Evolutionary conservation across 257 asterid genomes (phyloP), one percentile per base, ranked within the genome.

Genomic region (Solanum appendiculatum): DNA sequence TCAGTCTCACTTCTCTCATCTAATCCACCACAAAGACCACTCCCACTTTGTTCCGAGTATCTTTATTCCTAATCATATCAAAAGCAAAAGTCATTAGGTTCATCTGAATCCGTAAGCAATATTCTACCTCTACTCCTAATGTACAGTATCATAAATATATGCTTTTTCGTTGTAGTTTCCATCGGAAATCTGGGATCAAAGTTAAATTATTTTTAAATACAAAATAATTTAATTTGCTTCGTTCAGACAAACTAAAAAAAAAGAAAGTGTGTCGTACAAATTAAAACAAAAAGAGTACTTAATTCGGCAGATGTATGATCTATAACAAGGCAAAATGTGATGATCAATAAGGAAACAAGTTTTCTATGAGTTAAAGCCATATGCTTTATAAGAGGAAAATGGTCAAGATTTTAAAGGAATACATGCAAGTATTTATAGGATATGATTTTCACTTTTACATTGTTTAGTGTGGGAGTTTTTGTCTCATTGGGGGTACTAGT

Each of bases 271-370:
- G 5, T 7, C 9, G 16, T 8, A 9, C 9, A 51, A 36, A 63
- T 34, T 42, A 3, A 13, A 6, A 1, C 54, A 56, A 63, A 23
- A 3, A 3, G 29, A 75, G 5, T 2, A 7, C 7, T 82, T 80
- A 93, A 97, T 86, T 93, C 89, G 13, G 95, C 92, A 16, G 84
- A n/a, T 44, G 94, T 77, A 39, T 25, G 58, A 72, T 90, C 69
- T 82, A 89, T 37, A 40, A 90, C 42, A 39, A 89, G 72, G 83
- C 27, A 90, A 1, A 92, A 48, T 39, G 91, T 66, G 7, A 87
- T 31, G 78, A 89, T 29, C 1, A 69, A 56, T 36, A 91, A 36
- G 75, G 85, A 56, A 31, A 83, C 83, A 72, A 86, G 86, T 10
- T 40, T 40, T 40, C 54, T 46, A 4, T 46, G 54, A 46, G 54